Conservation (phyloP, 164 flowering plant species). For the Malania oleifera region DNA sequence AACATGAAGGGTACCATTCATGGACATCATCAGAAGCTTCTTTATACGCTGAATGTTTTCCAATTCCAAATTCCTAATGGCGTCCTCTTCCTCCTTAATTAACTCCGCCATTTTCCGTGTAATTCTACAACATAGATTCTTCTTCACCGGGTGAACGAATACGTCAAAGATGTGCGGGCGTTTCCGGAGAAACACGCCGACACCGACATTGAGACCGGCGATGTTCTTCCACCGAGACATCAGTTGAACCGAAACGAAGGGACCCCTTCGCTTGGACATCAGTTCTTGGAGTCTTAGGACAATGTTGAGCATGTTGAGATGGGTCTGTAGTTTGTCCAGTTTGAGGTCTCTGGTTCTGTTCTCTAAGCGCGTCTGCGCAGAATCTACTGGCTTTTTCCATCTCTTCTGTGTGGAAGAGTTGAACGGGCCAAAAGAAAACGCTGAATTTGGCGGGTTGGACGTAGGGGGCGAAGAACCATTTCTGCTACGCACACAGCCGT, state of each 20-base stretch:
- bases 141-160: constrained; percentile 53
- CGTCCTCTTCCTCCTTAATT: constrained; percentile 46
- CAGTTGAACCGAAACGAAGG: constrained; percentile 57
- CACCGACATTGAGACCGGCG: constrained; percentile 46
- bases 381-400: constrained; percentile 59
- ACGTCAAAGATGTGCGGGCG: constrained; percentile 77
- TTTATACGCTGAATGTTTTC: constrained; percentile 43
- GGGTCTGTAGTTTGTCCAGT: constrained; percentile 48
- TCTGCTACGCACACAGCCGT: no score
- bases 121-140: constrained; percentile 56
- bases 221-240: constrained; percentile 65
- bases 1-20: constrained; percentile 46
- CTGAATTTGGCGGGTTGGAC: no score
- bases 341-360: constrained; percentile 60
- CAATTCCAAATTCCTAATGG: constrained; percentile 34
- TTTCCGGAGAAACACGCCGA: constrained; percentile 50
- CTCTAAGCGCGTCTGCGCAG: constrained; percentile 78
- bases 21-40: constrained; percentile 75
- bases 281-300: constrained; percentile 43
- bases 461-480: no score
- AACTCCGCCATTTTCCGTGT: constrained; percentile 37
- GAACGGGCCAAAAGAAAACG: constrained; percentile 77
- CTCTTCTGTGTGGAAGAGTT: constrained; percentile 42
- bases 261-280: constrained; percentile 44
- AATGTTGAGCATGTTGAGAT: constrained; percentile 35